A percentile compares a stretch with the other conserved stretches of the same genome.
Conservation (phyloP, 805 yeast species). For the Hanseniaspora vineae region DNA sequence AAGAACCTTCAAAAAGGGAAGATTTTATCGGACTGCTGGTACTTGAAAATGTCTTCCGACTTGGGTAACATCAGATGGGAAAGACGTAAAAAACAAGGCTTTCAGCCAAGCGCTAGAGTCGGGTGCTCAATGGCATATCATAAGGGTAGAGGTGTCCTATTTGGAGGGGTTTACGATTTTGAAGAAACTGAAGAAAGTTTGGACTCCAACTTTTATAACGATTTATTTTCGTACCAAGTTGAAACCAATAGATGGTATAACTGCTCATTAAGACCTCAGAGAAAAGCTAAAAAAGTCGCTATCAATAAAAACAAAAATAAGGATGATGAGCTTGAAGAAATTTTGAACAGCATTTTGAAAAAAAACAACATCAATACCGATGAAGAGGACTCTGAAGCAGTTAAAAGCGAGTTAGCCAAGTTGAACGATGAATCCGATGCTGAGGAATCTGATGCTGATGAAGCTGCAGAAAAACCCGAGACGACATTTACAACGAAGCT, state of each 20-base stretch:
- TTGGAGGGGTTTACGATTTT: constrained; percentile 92
- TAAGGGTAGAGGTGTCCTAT: constrained; percentile 81
- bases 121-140: constrained; percentile 85
- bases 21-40: constrained; percentile 76
- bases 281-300: constrained; percentile 36
- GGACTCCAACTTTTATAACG: constrained; percentile 74
- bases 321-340: constrained; percentile 72
- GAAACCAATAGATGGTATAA: constrained; percentile 86
- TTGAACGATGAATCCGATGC: constrained; percentile 26
- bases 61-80: constrained; percentile 69
- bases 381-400: constrained; percentile 5
- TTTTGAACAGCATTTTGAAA: constrained; percentile 58
- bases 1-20: constrained; percentile 88
- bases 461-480: constrained; percentile 26
- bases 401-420: constrained; percentile 24
- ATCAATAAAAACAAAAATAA: constrained; percentile 37
- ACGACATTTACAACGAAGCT: constrained; percentile 32
- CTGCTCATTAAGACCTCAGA: constrained; percentile 46
- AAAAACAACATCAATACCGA: constrained; percentile 45
- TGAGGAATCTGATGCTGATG: constrained; percentile 10
- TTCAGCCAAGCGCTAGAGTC: constrained; percentile 86
- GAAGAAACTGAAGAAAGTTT: constrained; percentile 92
- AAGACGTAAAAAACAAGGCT: constrained; percentile 77
- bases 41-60: constrained; percentile 75
- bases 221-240: constrained; percentile 65